phyloP scores from a whole-genome alignment of 169 alveolate genomes.

The Eimeria acervulina region DNA sequence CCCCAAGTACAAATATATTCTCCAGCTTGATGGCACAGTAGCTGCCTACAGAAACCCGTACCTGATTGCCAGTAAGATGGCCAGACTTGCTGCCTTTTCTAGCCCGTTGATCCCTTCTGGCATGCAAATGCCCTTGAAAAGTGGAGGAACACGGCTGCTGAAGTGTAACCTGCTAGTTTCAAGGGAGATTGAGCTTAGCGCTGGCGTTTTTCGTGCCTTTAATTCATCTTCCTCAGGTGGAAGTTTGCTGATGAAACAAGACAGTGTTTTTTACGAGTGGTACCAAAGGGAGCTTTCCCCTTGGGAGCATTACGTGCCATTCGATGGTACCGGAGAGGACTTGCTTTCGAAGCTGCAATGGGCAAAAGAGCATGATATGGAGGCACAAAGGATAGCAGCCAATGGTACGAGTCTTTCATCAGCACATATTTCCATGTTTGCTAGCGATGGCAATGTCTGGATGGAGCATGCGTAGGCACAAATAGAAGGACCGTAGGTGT shows the following conservation, averaged over 20 bases:
- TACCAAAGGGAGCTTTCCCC: conserved; percentile 75
- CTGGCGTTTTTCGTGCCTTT: not conserved
- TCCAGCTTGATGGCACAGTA: conserved; percentile 80
- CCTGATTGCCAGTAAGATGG: conserved; percentile 77
- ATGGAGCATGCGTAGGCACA: not conserved
- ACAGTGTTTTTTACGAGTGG: conserved; percentile 82
- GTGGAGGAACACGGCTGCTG: not conserved
- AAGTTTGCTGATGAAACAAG: conserved; percentile 78
- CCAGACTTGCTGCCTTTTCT: not conserved
- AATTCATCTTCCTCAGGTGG: conserved; percentile 59
- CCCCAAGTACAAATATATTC: conserved; percentile 77
- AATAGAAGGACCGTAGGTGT: not conserved
- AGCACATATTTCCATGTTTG: not conserved
- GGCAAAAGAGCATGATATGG: conserved; percentile 78
- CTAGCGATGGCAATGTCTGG: not conserved
- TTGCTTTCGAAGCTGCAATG: conserved; percentile 77
- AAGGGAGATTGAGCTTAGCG: not conserved
- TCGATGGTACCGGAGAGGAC: conserved; percentile 69
- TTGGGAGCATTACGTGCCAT: conserved; percentile 77
- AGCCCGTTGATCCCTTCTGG: not conserved
- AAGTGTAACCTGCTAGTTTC: too few relatives aligned
- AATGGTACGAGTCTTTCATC: conserved; percentile 17
- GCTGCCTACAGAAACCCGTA: conserved; percentile 83
- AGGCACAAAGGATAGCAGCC: conserved; percentile 73
- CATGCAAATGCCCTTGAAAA: not conserved